Conservation (phyloP, 257 asterid species). For the Pogostemon cablin region DNA sequence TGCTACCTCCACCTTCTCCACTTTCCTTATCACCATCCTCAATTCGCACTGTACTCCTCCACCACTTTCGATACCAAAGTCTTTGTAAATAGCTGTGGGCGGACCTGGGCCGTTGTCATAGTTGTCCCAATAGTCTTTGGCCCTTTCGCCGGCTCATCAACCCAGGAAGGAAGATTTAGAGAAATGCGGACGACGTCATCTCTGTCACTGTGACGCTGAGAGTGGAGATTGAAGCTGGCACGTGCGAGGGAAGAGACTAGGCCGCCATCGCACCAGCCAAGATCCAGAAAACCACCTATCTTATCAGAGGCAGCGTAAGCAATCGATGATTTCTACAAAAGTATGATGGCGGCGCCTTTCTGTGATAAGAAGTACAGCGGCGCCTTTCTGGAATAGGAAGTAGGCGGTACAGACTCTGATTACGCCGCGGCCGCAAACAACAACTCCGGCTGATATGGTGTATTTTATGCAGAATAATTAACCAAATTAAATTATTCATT, state of each 20-base stretch:
- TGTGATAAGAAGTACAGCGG: constrained; percentile 72
- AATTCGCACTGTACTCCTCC: constrained; percentile 58
- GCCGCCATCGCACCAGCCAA: constrained; percentile 86
- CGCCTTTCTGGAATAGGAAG: not conserved
- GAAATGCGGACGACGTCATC: constrained; percentile 36
- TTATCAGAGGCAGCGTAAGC: constrained; percentile 96
- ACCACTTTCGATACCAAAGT: constrained; percentile 62
- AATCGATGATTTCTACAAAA: constrained; percentile 78
- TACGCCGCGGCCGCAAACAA: constrained; percentile 95
- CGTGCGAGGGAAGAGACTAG: constrained; percentile 74
- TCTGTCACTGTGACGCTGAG: constrained; percentile 64
- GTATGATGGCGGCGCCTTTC: constrained; percentile 71
- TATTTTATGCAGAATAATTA: no score
- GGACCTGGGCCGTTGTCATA: constrained; percentile 86
- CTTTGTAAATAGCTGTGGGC: constrained; percentile 70
- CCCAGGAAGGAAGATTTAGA: constrained; percentile 67
- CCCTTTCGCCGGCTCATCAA: constrained; percentile 61
- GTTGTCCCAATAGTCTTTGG: constrained; percentile 72
- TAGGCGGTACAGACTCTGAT: no score
- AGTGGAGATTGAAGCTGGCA: constrained; percentile 85
- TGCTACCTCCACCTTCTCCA: constrained; percentile 57
- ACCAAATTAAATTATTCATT: no score
- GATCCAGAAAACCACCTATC: constrained; percentile 92
- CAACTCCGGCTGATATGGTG: constrained; percentile 34
- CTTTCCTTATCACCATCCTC: constrained; percentile 67